Evolutionary conservation across 208 protist genomes (phyloP).

Genomic region (Trypanosoma congolense): DNA sequence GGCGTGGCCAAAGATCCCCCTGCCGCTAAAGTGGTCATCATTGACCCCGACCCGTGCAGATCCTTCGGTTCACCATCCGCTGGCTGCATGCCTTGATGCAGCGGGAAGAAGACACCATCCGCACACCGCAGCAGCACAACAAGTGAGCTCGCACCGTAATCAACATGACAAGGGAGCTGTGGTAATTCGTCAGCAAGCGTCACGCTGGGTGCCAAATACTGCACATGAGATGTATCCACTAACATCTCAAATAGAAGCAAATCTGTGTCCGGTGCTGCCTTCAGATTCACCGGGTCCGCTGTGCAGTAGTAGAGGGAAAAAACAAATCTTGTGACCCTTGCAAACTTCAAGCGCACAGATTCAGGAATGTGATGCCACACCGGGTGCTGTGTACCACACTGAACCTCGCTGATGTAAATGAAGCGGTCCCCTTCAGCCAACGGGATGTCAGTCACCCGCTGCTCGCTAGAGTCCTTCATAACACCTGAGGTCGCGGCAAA

Average conservation of each 20-base stretch:
- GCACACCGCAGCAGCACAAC: constrained; percentile 34
- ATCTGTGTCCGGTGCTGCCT: constrained; percentile 16
- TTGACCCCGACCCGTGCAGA: neutral
- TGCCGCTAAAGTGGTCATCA: neutral
- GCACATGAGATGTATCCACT: constrained; percentile 34
- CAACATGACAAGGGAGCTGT: constrained; percentile 21
- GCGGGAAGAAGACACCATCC: constrained; percentile 52
- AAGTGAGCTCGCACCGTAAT: constrained; percentile 20
- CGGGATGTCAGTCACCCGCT: neutral
- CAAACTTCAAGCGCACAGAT: constrained; percentile 1
- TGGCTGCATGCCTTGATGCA: constrained; percentile 18
- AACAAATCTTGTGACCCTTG: constrained; percentile 17
- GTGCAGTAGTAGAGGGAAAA: constrained; percentile 39
- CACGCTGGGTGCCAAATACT: constrained; percentile 38
- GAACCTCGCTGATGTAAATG: constrained; percentile 38
- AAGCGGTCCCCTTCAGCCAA: neutral
- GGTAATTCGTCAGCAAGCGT: constrained; percentile 34
- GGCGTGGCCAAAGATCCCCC: neutral
- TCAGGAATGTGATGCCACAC: constrained; percentile 32
- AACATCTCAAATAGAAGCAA: constrained; percentile 35
- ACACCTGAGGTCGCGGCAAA: neutral
- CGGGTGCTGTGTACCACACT: constrained; percentile 32
- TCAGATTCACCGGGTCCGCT: constrained; percentile 1
- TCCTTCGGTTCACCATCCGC: constrained; percentile 6
- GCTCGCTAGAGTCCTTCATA: neutral